Percentiles rank a stretch among this genome's conserved stretches.
Evolutionary conservation across 257 asterid genomes (phyloP).

Genomic region (Rehmannia glutinosa): DNA sequence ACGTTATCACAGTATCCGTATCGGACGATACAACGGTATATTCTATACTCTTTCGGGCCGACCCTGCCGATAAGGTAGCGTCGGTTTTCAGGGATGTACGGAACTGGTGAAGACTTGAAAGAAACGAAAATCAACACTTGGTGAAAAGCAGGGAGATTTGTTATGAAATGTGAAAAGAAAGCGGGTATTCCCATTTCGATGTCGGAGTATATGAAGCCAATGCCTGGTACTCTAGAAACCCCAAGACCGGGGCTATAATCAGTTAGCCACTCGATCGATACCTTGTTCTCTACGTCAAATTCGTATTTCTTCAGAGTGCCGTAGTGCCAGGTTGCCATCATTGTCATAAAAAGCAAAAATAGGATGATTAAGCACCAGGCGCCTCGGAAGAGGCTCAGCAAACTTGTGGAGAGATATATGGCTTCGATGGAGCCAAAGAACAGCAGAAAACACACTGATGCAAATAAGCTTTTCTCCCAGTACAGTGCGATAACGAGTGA

Average conservation of each 20-base stretch:
- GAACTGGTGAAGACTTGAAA: conserved; percentile 72
- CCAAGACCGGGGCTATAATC: conserved; percentile 76
- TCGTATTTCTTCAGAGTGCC: conserved; percentile 79
- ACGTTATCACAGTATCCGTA: conserved; percentile 69
- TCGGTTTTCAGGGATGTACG: conserved; percentile 48
- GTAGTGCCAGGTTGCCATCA: conserved; percentile 90
- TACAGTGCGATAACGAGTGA: conserved; percentile 76
- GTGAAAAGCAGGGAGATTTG: conserved; percentile 89
- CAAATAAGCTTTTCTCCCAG: conserved; percentile 60
- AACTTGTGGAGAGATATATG: conserved; percentile 49
- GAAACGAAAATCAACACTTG: conserved; percentile 73
- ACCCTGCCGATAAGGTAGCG: conserved; percentile 78
- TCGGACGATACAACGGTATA: conserved; percentile 73
- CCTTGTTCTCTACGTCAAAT: conserved; percentile 77
- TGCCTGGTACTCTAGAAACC: conserved; percentile 78
- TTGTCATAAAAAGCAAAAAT: conserved; percentile 41
- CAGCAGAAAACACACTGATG: conserved; percentile 51
- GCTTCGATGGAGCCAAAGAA: conserved; percentile 73
- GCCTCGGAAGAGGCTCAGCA: conserved; percentile 63
- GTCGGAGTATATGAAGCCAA: conserved; percentile 78
- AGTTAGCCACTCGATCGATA: conserved; percentile 77
- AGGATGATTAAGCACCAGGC: conserved; percentile 71
- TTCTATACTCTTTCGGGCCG: conserved; percentile 67
- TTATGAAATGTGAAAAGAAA: conserved; percentile 79
- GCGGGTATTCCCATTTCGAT: conserved; percentile 78